Base-by-base conservation (phyloP, 2,329 filamentous ascomycete genomes). In the Fusarium citri region DNA sequence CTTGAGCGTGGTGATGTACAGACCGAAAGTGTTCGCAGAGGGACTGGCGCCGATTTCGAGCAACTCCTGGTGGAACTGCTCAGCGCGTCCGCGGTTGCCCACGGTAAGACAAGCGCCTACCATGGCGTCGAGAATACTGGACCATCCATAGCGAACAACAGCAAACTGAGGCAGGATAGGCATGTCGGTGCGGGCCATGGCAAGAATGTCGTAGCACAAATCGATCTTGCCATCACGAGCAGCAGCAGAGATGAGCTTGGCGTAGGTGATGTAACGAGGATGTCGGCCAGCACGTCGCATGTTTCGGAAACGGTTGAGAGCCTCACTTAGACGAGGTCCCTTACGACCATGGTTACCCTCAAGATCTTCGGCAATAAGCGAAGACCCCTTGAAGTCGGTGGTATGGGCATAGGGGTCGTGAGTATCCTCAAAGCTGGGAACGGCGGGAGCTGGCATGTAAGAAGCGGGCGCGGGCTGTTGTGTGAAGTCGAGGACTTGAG, bases 1-100 rank as follows among this genome's bases (percentile, higher is more conserved):
- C 84, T 98, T 98, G 66, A 99, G 86, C 3, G 95, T 98, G n/a
- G 97, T 98, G 82, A 99, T 99, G 86, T 98, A 99, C 20, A 99
- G 88, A 64, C 96, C 96, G 74, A 97, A 99, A 1, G 96, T 99
- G 84, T 99, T 99, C 45, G 96, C 96, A 4, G 95, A 97, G 18
- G 96, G 96, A 12, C 94, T 91, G 64, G 92, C 90, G 49, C 95
- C 95, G 85, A 98, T 96, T 65, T 94, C 91, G 50, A 97, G 86
- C 72, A 99, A 86, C 79, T 99, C 94, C 80, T 96, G 91, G 78
- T 98, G 96, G 80, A 92, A 98, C 74, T 94, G 90, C 78, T 92
- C 91, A 65, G 96, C 96, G 64, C 93, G 84, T 62, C 88, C 87
- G 59, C 95, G 93, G 78, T 95, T 91, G 67, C 94, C 93, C 48